These are phyloP conservation scores for Amanita muscaria DNA, from an alignment of 768 basidiomycete species.

Conservation along the genomic window DNA sequence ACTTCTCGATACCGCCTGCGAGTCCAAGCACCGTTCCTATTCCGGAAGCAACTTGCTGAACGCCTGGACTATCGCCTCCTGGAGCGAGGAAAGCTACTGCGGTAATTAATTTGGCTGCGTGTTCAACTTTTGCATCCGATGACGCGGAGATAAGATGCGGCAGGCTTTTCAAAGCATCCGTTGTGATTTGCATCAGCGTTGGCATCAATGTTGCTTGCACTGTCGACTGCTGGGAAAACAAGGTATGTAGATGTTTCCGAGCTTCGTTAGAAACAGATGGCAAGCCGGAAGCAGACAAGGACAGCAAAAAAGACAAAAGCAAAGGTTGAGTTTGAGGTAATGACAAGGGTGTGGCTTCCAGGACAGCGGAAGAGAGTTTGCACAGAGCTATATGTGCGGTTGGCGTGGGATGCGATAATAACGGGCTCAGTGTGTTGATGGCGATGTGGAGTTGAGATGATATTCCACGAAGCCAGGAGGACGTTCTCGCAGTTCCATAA, in stretches of 20 bases:
- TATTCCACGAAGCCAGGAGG: slow-evolving; percentile 76
- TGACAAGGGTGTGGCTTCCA: slow-evolving; percentile 49
- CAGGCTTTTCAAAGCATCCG: slow-evolving; percentile 56
- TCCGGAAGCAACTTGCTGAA: slow-evolving; percentile 39
- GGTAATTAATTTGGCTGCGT: slow-evolving; percentile 57
- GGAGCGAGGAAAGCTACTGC: slow-evolving; percentile 54
- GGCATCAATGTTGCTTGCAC: slow-evolving; percentile 40
- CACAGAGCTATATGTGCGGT: slow-evolving; percentile 52
- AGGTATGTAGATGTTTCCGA: slow-evolving; percentile 32
- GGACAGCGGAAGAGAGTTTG: slow-evolving; percentile 43
- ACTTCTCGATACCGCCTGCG: slow-evolving; percentile 77
- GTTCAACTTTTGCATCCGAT: slow-evolving; percentile 67
- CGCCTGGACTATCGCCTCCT: slow-evolving; percentile 14
- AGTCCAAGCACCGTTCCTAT: slow-evolving; percentile 69
- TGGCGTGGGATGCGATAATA: slow-evolving; percentile 65
- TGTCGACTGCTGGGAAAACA: slow-evolving; percentile 35
- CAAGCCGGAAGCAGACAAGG: slow-evolving; percentile 55
- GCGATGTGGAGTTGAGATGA: slow-evolving; percentile 79
- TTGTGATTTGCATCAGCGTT: slow-evolving; percentile 51
- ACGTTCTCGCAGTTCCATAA: slow-evolving; percentile 49
- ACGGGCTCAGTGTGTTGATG: slow-evolving; percentile 62
- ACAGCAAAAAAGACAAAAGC: slow-evolving; percentile 64
- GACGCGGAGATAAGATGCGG: slow-evolving; percentile 64
- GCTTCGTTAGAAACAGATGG: slow-evolving; percentile 43
- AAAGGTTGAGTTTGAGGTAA: slow-evolving; percentile 62